phyloP scores from a whole-genome alignment of 2,329 filamentous ascomycete species.

The Pestalotiopsis fici region DNA sequence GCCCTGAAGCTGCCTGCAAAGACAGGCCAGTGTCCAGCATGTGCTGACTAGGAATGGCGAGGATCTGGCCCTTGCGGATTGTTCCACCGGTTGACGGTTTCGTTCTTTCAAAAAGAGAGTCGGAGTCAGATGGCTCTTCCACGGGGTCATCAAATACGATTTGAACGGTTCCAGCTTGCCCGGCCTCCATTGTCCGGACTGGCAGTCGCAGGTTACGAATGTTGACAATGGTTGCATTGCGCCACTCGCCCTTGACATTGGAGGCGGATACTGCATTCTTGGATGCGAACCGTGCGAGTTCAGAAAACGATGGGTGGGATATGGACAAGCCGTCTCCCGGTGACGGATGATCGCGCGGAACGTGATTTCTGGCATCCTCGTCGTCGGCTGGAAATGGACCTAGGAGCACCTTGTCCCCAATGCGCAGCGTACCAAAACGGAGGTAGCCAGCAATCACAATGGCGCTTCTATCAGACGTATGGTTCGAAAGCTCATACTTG shows the following conservation, averaged over 20 bases:
- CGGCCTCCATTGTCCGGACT: slow-evolving; percentile 72
- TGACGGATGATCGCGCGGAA: slow-evolving; percentile 48
- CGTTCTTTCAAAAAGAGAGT: slow-evolving; percentile 26
- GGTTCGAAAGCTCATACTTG: slow-evolving; percentile 66
- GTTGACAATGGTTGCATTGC: slow-evolving; percentile 77
- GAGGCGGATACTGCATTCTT: slow-evolving; percentile 54
- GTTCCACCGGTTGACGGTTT: slow-evolving; percentile 35
- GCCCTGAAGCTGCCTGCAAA: slow-evolving; percentile 66
- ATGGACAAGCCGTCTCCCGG: slow-evolving; percentile 51
- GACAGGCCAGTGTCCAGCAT: slow-evolving; percentile 58
- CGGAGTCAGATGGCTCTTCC: slow-evolving; percentile 29
- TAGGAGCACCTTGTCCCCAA: slow-evolving; percentile 77
- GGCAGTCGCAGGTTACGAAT: slow-evolving; percentile 86
- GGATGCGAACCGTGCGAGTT: slow-evolving; percentile 53
- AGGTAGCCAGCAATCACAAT: slow-evolving; percentile 81
- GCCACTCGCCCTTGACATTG: slow-evolving; percentile 70
- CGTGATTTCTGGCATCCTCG: slow-evolving; percentile 40
- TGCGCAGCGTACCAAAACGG: slow-evolving; percentile 73
- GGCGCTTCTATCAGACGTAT: slow-evolving; percentile 28
- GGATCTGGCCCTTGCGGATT: slow-evolving; percentile 80
- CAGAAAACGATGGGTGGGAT: slow-evolving; percentile 54
- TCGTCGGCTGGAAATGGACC: slow-evolving; percentile 73
- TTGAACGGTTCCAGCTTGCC: slow-evolving; percentile 89
- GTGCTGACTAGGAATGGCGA: slow-evolving; percentile 63
- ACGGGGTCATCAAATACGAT: slow-evolving; percentile 59